These are phyloP conservation scores for Rhodamnia rubescens DNA, from an alignment of 345 rosid genomes.

Conservation along the genomic window DNA sequence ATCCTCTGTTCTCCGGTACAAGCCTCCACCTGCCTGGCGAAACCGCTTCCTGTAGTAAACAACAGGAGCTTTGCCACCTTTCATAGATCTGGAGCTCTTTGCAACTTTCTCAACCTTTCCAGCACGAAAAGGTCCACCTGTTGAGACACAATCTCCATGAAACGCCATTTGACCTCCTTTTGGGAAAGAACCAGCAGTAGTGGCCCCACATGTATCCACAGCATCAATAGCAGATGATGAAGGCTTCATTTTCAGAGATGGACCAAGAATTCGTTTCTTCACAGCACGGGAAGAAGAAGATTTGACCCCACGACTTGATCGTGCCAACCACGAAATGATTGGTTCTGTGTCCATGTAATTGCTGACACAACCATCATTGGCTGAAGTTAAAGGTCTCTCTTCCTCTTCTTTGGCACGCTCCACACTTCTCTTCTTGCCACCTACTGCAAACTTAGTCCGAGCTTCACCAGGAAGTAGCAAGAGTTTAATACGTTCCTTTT, in stretches of 20 bases:
- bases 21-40: conserved; percentile 24
- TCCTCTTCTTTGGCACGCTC: conserved; percentile 24
- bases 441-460: conserved; percentile 37
- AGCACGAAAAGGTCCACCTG: conserved; percentile 16
- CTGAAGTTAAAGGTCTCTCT: conserved; percentile 19
- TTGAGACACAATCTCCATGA: conserved; percentile 15
- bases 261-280: conserved; percentile 34
- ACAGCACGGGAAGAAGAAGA: conserved; percentile 37
- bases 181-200: conserved; percentile 10
- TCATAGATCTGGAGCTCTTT: conserved; percentile 17
- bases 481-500: conserved; percentile 77
- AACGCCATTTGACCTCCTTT: conserved; percentile 14
- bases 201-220: conserved; percentile 12
- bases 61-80: conserved; percentile 41
- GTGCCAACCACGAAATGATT: conserved; percentile 85
- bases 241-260: conserved; percentile 2
- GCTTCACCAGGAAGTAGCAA: conserved; percentile 75
- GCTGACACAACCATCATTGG: conserved; percentile 42
- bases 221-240: conserved; percentile 11
- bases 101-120: conserved; percentile 18
- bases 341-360: conserved; percentile 75
- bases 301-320: conserved; percentile 28
- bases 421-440: conserved; percentile 34
- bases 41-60: conserved; percentile 76
- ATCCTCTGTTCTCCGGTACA: conserved; percentile 1